Percentiles rank a stretch among this genome's conserved stretches.
Conservation (phyloP, 371 early-diverging fungal genomes). For the Mucor mucedo region DNA sequence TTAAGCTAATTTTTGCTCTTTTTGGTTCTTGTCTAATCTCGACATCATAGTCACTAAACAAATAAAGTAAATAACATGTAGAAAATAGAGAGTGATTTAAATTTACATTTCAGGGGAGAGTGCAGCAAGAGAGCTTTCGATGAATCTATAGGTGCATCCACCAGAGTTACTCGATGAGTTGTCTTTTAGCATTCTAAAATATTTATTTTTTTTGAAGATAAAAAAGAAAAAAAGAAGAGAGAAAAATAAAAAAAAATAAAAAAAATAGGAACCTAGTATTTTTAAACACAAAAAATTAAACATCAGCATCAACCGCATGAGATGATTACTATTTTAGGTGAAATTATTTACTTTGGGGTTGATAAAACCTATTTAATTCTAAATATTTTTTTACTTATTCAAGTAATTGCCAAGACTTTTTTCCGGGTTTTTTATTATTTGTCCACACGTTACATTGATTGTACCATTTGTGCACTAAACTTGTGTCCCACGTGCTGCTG, state of each 20-base stretch:
- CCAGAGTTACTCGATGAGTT: slow-evolving; percentile 9
- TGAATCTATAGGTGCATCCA: slow-evolving; percentile 50
- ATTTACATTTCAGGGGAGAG: slow-evolving; percentile 40
- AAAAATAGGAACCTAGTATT: slow-evolving; percentile 10
- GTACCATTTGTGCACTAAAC: neutral
- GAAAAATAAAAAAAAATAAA: slow-evolving; percentile 16
- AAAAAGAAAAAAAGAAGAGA: slow-evolving; percentile 15
- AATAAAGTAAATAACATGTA: neutral
- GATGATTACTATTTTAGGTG: slow-evolving; percentile 26
- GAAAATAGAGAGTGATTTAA: neutral
- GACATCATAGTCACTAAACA: slow-evolving; percentile 10
- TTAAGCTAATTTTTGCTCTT: slow-evolving; percentile 1
- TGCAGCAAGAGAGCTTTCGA: slow-evolving; percentile 41
- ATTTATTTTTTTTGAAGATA: slow-evolving; percentile 13
- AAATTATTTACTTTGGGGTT: slow-evolving; percentile 34
- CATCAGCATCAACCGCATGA: slow-evolving; percentile 18
- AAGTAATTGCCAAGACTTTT: slow-evolving; percentile 35
- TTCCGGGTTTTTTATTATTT: slow-evolving; percentile 20
- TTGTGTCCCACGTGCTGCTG: neutral
- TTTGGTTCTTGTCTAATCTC: slow-evolving; percentile 26
- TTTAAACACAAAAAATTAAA: slow-evolving; percentile 6
- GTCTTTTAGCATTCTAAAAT: slow-evolving; percentile 7
- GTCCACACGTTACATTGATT: slow-evolving; percentile 7
- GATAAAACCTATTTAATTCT: neutral
- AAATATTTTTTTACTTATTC: slow-evolving; percentile 22